Base-by-base conservation (phyloP, 2,329 filamentous ascomycete species). In the Fusarium sp. region DNA sequence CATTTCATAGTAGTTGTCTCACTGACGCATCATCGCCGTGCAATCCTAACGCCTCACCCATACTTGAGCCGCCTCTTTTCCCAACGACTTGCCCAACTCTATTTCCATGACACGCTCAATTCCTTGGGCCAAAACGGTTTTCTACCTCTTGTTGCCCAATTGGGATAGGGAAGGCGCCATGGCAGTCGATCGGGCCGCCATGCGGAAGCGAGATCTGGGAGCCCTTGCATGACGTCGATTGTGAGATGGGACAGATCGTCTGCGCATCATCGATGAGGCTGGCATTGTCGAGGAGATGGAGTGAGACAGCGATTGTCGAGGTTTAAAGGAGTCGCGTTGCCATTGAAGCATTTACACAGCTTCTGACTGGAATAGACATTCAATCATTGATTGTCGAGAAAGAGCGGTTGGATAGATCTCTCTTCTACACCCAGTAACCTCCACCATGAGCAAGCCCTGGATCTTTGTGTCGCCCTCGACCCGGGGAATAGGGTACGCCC, bases 401-500 rank as follows among this genome's bases (percentile, higher is more conserved):
- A 46, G 12, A 11, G 4, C 5, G 23, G 23, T 23, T 23, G 23
- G 23, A 23, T 23, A 23, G 23, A 23, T 23, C 23, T 23, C 23
- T 23, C 23, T 23, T 23, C 23, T 23, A 23, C 3, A 23, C 23
- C 23, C 16, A 55, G 7, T 9, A 3, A 16, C 3, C 34, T n/a
- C 41, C 56, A 59, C 10, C 52, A 84, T 85, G 81, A 84, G 84
- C 39, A 81, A 81, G 37, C 85, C 85, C 18, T 87, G 85, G 85
- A 82, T 85, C 69, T 77, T 87, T 66, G 69, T 87, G 65, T 83
- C 79, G 43, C 84, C 85, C 0, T 82, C 85, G 16, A 84, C 79
- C 72, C 79, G 85, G 28, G 85, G 85, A 68, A 84, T 87, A 47
- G 85, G 85, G 51, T 77, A 83, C 66, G 81, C 84, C 43, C 79